These are phyloP conservation scores for Saturnispora serradocipensis DNA, from an alignment of 805 yeast species.

Conservation along the genomic window DNA sequence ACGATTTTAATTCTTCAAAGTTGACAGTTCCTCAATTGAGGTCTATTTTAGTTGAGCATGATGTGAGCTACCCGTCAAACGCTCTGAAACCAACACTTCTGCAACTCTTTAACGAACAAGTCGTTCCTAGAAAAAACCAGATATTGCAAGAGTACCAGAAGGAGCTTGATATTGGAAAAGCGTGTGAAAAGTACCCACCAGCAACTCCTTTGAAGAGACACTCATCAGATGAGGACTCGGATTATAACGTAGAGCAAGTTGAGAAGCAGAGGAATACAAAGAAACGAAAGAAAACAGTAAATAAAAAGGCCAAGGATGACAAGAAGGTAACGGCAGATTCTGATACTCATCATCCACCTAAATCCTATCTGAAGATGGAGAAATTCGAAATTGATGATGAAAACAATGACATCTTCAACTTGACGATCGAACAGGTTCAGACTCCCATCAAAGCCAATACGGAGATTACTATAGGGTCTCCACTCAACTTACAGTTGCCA, in stretches of 20 bases:
- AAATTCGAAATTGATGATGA: slow-evolving; percentile 18
- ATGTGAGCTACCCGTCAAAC: slow-evolving; percentile 48
- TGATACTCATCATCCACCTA: background rate
- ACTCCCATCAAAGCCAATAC: slow-evolving; percentile 9
- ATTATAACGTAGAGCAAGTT: background rate
- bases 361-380: slow-evolving; percentile 16
- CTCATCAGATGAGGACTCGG: background rate
- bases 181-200: background rate
- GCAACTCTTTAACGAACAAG: slow-evolving; percentile 44
- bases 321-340: background rate
- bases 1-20: slow-evolving; percentile 55
- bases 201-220: slow-evolving; percentile 10
- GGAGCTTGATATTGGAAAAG: slow-evolving; percentile 2
- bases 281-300: background rate
- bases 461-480: background rate
- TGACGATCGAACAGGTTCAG: slow-evolving; percentile 7
- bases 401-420: slow-evolving; percentile 12
- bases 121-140: slow-evolving; percentile 39
- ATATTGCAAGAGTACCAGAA: slow-evolving; percentile 27
- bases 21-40: slow-evolving; percentile 65
- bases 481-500: slow-evolving; percentile 6
- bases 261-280: background rate
- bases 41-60: slow-evolving; percentile 51
- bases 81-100: slow-evolving; percentile 65
- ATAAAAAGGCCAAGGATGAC: background rate